Evolutionary conservation across 129 eudicot genomes (phyloP), one percentile per base, ranked within the genome.

Genomic region (Saussurea involucrata): DNA sequence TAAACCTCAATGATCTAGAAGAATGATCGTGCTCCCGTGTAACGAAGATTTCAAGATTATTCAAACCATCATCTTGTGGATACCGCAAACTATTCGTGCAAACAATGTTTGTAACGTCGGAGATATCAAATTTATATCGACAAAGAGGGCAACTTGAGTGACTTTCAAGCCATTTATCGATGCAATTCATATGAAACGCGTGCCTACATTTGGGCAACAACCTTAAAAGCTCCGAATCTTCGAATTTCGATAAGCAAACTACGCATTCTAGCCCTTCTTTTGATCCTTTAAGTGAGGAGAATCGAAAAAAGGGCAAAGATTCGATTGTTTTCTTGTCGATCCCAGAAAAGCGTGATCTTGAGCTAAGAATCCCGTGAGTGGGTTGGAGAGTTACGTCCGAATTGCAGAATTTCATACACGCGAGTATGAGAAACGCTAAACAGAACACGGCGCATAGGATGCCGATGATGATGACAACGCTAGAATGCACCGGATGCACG

Each of bases 61-160:
- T 88, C 2, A 75, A 53, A 68, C 82, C 82, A 8, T 85, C 89
- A 6, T 61, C 75, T n/a, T 68, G 71, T 40, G 84, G 44, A 29
- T 72, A 81, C 73, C 92, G 73, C 69, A 84, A 79, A 72, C 92
- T 87, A 68, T 79, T 84, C 8, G 88, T 72, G 72, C 55, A 76
- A 36, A 72, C 57, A 11, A 81, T 82, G 55, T 53, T 81, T 1
- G 42, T 81, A 3, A 85, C 25, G 32, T 86, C 90, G 0, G 78
- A 69, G 1, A 46, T 34, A 71, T 83, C 76, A 24, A 86, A 80
- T 57, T 72, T 85, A 72, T 85, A 68, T 40, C 92, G 80, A 63
- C 92, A 88, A 42, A 88, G 84, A 2, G 92, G 92, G 46, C 92
- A 88, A 72, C 85, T 90, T 5, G 92, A 83, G 57, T 87, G 92